phyloP scores from a whole-genome alignment of 768 basidiomycete genomes.

The Filobasidium wieringae region DNA sequence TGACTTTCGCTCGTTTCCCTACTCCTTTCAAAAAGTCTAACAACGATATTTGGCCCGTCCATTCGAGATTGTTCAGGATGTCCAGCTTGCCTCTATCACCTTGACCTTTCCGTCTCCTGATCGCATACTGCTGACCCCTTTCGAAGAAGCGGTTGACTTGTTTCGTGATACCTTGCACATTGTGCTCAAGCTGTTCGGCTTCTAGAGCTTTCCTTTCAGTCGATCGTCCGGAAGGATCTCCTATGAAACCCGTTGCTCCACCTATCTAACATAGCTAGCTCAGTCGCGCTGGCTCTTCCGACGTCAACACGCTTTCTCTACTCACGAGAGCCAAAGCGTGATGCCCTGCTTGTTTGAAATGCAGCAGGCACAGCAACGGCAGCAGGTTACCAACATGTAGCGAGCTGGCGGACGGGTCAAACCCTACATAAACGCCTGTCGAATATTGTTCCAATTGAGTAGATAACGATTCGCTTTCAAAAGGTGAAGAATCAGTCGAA shows the following conservation, averaged over 20 bases:
- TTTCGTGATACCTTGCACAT: conserved; percentile 52
- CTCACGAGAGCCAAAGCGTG: conserved; percentile 69
- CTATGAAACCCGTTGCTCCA: conserved; percentile 89
- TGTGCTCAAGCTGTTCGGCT: conserved; percentile 50
- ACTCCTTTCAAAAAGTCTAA: conserved; percentile 73
- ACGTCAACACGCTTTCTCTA: conserved; percentile 2
- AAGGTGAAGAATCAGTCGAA: too few relatives aligned
- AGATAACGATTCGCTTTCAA: too few relatives aligned
- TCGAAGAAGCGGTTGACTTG: conserved; percentile 64
- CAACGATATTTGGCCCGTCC: conserved; percentile 62
- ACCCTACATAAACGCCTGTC: conserved; percentile 62
- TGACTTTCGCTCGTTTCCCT: conserved; percentile 69
- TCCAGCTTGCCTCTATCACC: conserved; percentile 25
- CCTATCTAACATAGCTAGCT: conserved; percentile 59
- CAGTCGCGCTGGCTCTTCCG: too few relatives aligned
- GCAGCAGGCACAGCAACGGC: conserved; percentile 72
- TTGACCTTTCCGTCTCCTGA: neutral
- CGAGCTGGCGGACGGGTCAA: conserved; percentile 82
- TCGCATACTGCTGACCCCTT: conserved; percentile 54
- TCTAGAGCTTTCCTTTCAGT: conserved; percentile 66
- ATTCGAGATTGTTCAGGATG: conserved; percentile 59
- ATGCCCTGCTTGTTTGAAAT: conserved; percentile 80
- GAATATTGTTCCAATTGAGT: too few relatives aligned
- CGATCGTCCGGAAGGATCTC: conserved; percentile 84
- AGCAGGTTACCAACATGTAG: conserved; percentile 90